These are phyloP conservation scores for Mesotaenium endlicherianum DNA, from an alignment of 139 green algal species.

Conservation along the genomic window DNA sequence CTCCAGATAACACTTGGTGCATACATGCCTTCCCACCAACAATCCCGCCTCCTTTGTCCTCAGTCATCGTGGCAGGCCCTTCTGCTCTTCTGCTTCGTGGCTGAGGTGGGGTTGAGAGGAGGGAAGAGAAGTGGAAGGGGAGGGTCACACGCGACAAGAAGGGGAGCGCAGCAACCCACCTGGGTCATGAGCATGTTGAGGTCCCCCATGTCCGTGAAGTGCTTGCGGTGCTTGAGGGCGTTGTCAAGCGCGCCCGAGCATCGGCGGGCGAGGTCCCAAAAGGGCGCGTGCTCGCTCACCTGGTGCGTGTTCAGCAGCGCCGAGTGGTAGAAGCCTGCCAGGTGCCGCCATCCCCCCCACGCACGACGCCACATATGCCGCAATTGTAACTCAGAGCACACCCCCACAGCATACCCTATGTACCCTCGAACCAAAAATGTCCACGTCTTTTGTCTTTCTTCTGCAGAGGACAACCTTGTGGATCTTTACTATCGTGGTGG, in stretches of 20 bases:
- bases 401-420: no score
- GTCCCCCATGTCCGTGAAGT: constrained; percentile 48
- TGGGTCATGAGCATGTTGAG: constrained; percentile 44
- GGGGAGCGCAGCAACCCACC: neutral
- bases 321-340: constrained; percentile 45
- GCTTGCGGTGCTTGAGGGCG: constrained; percentile 28
- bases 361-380: neutral
- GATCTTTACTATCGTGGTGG: no score
- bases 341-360: neutral
- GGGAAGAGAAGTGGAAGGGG: neutral
- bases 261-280: constrained; percentile 36
- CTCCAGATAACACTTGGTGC: no score
- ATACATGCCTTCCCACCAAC: no score
- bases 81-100: no score
- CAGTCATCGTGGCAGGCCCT: no score
- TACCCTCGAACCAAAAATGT: no score
- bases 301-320: constrained; percentile 26
- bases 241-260: neutral
- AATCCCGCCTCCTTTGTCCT: no score
- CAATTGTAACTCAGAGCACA: no score
- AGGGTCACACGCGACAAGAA: neutral
- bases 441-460: no score
- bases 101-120: no score
- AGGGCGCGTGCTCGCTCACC: constrained; percentile 6
- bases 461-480: no score